Evolutionary conservation across 2,329 filamentous ascomycete genomes (phyloP), one percentile per base, ranked within the genome.

Genomic region (Aspergillus carbonarius): DNA sequence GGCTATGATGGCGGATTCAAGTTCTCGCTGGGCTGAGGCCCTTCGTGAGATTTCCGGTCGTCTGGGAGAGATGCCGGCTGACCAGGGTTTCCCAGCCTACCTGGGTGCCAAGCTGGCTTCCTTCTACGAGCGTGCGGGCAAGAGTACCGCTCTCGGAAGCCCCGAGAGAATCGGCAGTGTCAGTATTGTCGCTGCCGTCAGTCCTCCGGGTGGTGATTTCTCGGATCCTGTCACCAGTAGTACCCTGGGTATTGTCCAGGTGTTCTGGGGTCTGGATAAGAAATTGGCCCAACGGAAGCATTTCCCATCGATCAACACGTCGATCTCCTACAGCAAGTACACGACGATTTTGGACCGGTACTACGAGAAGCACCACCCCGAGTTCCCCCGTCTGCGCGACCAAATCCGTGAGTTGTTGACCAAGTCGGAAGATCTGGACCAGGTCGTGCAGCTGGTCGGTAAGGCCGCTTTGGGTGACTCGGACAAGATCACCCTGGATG

Each of bases 241-340:
- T 66, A 99, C 95, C 18, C 88, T 99, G 49, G 87, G 90, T 85
- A 99, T 99, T 73, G 95, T 99, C 71, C 95, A 99, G 77, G 95
- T 99, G 68, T 99, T 99, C 83, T 99, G 95, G 95, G 95, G 95
- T 84, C 85, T 98, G 52, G 95, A 99, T 84, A 98, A 99, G 89
- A 98, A 98, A 83, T 88, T 99, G 60, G 95, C 95, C 20, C 95
- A 98, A 81, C 89, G 95, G 71, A 99, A 99, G 82, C 95, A 99
- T 79, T 99, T 99, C 84, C 95, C 95, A 5, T 97, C 93, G 32
- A 93, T 99, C 82, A 99, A 99, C 83, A 98, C 95, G 8, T 87
- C 87, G 18, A 82, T 91, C 66, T 96, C 92, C 66, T 99, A 99
- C 86, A 93, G 88, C 84, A 99, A 99, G 82, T 99, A 99, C 82